phyloP scores from a whole-genome alignment of 768 basidiomycete genomes.

The Tricholoma sp. region DNA sequence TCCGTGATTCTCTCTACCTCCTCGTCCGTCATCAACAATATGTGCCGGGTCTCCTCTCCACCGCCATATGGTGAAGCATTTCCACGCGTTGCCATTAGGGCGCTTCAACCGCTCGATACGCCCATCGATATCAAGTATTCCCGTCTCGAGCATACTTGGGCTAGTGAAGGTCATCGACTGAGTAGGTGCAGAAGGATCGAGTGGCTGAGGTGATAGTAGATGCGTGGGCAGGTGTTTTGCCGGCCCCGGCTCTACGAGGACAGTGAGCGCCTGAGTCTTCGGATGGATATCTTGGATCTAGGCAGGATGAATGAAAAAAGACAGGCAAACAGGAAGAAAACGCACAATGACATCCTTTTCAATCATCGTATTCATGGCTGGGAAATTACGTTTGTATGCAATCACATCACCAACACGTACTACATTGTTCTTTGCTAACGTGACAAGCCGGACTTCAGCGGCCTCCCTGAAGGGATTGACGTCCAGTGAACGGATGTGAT shows the following conservation, averaged over 20 bases:
- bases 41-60: slow-evolving; percentile 31
- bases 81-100: slow-evolving; percentile 54
- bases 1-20: slow-evolving; percentile 43
- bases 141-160: slow-evolving; percentile 47
- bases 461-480: slow-evolving; percentile 25
- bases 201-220: slow-evolving; percentile 27
- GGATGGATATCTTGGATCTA: slow-evolving; percentile 45
- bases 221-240: slow-evolving; percentile 30
- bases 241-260: slow-evolving; percentile 36
- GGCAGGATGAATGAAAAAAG: slow-evolving; percentile 1
- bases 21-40: slow-evolving; percentile 20
- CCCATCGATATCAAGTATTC: slow-evolving; percentile 46
- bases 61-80: slow-evolving; percentile 50
- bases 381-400: slow-evolving; percentile 46
- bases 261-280: slow-evolving; percentile 33
- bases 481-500: background rate
- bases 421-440: slow-evolving; percentile 39
- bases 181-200: slow-evolving; percentile 22
- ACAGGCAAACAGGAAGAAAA: background rate
- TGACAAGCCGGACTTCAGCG: slow-evolving; percentile 38
- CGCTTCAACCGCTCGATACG: slow-evolving; percentile 36
- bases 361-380: slow-evolving; percentile 29
- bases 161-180: slow-evolving; percentile 34
- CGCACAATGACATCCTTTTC: slow-evolving; percentile 54
- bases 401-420: slow-evolving; percentile 51